Evolutionary conservation across 108 stramenopile species (phyloP).

Genomic region (Skeletonema marinoi): DNA sequence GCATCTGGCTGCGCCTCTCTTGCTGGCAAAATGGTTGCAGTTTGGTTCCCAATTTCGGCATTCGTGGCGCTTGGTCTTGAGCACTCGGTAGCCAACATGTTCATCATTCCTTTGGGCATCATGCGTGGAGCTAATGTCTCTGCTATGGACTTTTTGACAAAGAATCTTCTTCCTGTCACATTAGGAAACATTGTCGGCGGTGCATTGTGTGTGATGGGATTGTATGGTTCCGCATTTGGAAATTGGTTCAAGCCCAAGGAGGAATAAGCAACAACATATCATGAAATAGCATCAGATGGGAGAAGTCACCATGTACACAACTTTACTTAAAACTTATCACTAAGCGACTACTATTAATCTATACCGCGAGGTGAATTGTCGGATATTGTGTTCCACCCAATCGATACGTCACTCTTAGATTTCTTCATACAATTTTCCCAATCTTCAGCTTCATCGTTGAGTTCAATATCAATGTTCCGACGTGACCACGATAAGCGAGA

Average conservation of each 20-base stretch:
- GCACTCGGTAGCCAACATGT: slow-evolving; percentile 98
- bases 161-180: slow-evolving; percentile 93
- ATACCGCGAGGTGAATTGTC: background rate
- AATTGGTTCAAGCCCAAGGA: slow-evolving; percentile 76
- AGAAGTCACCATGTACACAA: background rate
- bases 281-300: background rate
- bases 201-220: slow-evolving; percentile 84
- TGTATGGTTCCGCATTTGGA: slow-evolving; percentile 75
- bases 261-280: slow-evolving; percentile 25
- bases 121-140: slow-evolving; percentile 91
- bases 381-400: background rate
- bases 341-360: background rate
- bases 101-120: slow-evolving; percentile 95
- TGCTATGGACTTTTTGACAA: slow-evolving; percentile 66
- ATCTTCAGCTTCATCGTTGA: background rate
- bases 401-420: background rate
- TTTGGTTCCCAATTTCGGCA: slow-evolving; percentile 91
- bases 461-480: background rate
- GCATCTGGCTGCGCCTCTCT: slow-evolving; percentile 79
- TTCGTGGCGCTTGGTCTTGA: slow-evolving; percentile 93
- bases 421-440: background rate
- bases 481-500: background rate
- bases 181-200: slow-evolving; percentile 97
- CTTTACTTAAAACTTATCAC: background rate
- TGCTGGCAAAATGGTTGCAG: slow-evolving; percentile 86